Evolutionary conservation across 2,329 filamentous ascomycete genomes (phyloP).

Genomic region (Cyphellophora attinorum): DNA sequence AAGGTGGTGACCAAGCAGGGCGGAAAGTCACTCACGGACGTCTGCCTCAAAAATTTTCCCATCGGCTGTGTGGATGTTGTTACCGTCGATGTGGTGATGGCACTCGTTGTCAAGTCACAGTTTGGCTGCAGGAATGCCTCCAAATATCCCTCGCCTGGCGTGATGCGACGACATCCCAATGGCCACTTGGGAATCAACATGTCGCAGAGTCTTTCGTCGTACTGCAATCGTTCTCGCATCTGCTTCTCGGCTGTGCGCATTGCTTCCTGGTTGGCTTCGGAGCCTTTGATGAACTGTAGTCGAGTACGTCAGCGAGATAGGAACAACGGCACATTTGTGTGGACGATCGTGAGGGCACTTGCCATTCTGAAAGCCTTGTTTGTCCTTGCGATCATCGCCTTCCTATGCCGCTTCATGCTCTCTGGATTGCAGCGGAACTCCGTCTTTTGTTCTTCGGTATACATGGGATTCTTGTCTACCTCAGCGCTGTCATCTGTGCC

Average conservation of each 20-base stretch:
- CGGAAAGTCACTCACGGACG: slow-evolving; percentile 1
- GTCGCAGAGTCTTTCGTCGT: slow-evolving; percentile 17
- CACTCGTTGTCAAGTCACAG: slow-evolving; percentile 27
- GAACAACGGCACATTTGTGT: not conserved
- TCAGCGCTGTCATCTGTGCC: slow-evolving; percentile 14
- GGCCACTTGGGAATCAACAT: slow-evolving; percentile 21
- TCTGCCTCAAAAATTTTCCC: slow-evolving; percentile 11
- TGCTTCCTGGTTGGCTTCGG: slow-evolving; percentile 6
- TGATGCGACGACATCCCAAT: slow-evolving; percentile 14
- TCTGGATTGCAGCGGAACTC: slow-evolving; percentile 10
- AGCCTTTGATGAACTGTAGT: slow-evolving; percentile 3
- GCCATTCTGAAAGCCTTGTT: slow-evolving; percentile 24
- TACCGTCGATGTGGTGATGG: slow-evolving; percentile 25
- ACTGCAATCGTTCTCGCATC: slow-evolving; percentile 6
- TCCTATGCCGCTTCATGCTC: slow-evolving; percentile 15
- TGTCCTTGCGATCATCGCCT: slow-evolving; percentile 20
- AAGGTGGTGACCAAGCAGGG: no score
- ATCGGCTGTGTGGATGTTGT: slow-evolving; percentile 21
- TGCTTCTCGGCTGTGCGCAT: slow-evolving; percentile 5
- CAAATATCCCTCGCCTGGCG: slow-evolving; percentile 20
- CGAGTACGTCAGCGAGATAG: no score
- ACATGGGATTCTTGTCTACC: slow-evolving; percentile 20
- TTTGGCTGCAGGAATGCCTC: slow-evolving; percentile 21
- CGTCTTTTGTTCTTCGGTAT: slow-evolving; percentile 12
- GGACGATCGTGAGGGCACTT: not conserved